Conservation (phyloP, 129 eudicot species). For the sunflower (Helianthus annuus) region HanXRQr2.0-SUNRISE NC_035445.2:120091345-120091844, state of each 20-base stretch:
- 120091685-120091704: no score
- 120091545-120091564: conserved; percentile 47
- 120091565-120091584: conserved; percentile 42
- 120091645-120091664: conserved; percentile 57
- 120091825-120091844: no score
- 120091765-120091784: no score
- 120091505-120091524: conserved; percentile 20
- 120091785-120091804: no score
- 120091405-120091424: conserved; percentile 40
- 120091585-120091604: conserved; percentile 46
- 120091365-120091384: conserved; percentile 41
- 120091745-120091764: no score
- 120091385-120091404: conserved; percentile 23
- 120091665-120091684: conserved; percentile 22
- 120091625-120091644: conserved; percentile 33
- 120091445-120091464: conserved; percentile 46
- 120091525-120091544: conserved; percentile 47
- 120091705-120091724: no score
- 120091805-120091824: no score
- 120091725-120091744: no score
- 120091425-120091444: conserved; percentile 38
- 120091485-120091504: conserved; percentile 38
- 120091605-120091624: conserved; percentile 41
- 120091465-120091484: conserved; percentile 30
- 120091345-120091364: conserved; percentile 36